Percentiles rank a stretch among this genome's conserved stretches.
Evolutionary conservation across 768 basidiomycete genomes (phyloP).

Genomic region (Russula griseocarnosa): DNA sequence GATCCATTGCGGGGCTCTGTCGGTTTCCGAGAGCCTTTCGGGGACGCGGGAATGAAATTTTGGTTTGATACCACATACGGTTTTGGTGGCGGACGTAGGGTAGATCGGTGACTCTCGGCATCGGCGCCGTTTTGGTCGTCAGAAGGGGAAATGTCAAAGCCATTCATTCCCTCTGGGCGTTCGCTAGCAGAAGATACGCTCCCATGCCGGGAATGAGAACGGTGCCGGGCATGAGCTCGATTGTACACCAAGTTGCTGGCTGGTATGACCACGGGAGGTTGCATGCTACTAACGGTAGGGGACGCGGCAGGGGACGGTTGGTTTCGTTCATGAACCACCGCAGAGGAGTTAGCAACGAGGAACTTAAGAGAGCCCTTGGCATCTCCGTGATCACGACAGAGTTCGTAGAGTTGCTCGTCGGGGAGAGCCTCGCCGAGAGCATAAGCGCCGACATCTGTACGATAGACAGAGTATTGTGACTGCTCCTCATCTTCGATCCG

Average conservation of each 20-base stretch:
- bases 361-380: slow-evolving; percentile 79
- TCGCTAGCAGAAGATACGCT: slow-evolving; percentile 72
- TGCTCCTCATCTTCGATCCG: slow-evolving; percentile 84
- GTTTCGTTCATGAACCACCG: slow-evolving; percentile 52
- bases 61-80: slow-evolving; percentile 38
- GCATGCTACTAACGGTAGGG: slow-evolving; percentile 45
- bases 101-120: slow-evolving; percentile 43
- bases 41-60: slow-evolving; percentile 27
- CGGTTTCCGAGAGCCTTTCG: slow-evolving; percentile 22
- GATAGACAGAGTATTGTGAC: slow-evolving; percentile 71
- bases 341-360: slow-evolving; percentile 65
- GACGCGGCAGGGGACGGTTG: slow-evolving; percentile 35
- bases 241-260: slow-evolving; percentile 41
- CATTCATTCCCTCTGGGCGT: slow-evolving; percentile 49
- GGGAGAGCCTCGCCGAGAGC: slow-evolving; percentile 70
- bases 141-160: slow-evolving; percentile 62
- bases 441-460: slow-evolving; percentile 78
- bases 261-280: slow-evolving; percentile 51
- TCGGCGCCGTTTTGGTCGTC: slow-evolving; percentile 61
- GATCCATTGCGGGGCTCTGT: slow-evolving; percentile 25
- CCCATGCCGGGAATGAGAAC: slow-evolving; percentile 49
- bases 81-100: slow-evolving; percentile 42
- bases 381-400: slow-evolving; percentile 73
- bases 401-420: slow-evolving; percentile 63
- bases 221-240: slow-evolving; percentile 38